Base-by-base conservation (phyloP, 2,329 filamentous ascomycete species). In the Ascochyta viciae-villosae region DNA sequence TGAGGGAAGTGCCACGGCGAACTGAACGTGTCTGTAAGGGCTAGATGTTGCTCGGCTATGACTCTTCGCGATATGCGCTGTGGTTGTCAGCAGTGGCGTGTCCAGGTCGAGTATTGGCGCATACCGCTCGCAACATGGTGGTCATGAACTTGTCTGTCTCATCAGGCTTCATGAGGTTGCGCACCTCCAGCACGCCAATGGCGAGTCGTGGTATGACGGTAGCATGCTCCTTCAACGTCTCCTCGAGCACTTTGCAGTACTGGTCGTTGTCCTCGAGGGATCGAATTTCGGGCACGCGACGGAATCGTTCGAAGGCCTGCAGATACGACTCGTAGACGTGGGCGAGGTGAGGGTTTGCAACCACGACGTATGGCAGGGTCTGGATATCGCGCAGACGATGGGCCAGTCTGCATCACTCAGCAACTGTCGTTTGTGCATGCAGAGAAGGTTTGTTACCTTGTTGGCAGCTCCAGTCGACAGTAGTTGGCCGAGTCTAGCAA, bases 371-470 rank as follows among this genome's bases (percentile, higher is more conserved):
- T 16, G 95, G 95, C 37, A 99, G 83, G 61, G 91, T 93, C 76
- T 99, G 95, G 86, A 99, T 98, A 74, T 99, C 94, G 56, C 96
- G 91, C 61, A 99, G 88, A 31, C 95, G 90, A 77, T 99, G 95
- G 16, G 94, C 92, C 64, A 98, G 86, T 65, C 92, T 94, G 48
- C 19, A 9, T 19, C 63, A 34, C 45, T 70, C 50, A 71, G 64
- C 40, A 58, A 31, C 19, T 5, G 24, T 43, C 8, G 19, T 19
- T 19, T 19, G 19, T 19, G 26, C 29, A 31, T 31, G 1, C 19
- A 42, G 42, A 7, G 50, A 8, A 3, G 26, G 7, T 13, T 12
- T 38, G 38, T 58, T 75, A 89, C 88, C 90, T 85, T 6, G 90
- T 95, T 6, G 94, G 94, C 48, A 99, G 85, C 80, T 99, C 95